phyloP scores from a whole-genome alignment of 495 filamentous ascomycete genomes.

The Aspergillus hancockii region DNA sequence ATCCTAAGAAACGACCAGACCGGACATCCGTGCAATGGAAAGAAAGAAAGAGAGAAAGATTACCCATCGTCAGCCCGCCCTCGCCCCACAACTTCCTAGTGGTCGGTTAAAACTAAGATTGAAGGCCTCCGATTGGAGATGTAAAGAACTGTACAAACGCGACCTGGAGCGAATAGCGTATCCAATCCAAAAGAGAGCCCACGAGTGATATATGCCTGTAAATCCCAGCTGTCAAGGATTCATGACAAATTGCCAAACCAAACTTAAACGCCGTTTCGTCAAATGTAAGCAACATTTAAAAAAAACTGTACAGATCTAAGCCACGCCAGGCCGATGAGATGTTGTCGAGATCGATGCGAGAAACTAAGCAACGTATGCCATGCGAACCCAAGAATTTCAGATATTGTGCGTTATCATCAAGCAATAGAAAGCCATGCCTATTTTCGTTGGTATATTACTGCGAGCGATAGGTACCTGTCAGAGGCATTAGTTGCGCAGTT shows the following conservation, averaged over 20 bases:
- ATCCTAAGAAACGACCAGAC: neutral
- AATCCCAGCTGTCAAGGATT: slow-evolving; percentile 1
- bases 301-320: slow-evolving; percentile 25
- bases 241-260: slow-evolving; percentile 7
- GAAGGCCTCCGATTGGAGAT: neutral
- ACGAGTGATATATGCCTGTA: slow-evolving; percentile 1
- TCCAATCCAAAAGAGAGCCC: neutral
- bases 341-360: slow-evolving; percentile 1
- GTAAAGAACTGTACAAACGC: slow-evolving; percentile 8
- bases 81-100: neutral
- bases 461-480: slow-evolving; percentile 38
- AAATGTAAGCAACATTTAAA: slow-evolving; percentile 22
- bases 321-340: slow-evolving; percentile 17
- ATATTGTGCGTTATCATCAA: slow-evolving; percentile 2
- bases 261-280: slow-evolving; percentile 27
- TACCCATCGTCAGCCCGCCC: neutral
- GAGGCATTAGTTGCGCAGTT: slow-evolving; percentile 8
- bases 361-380: slow-evolving; percentile 4
- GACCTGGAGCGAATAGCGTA: slow-evolving; percentile 1
- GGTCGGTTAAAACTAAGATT: neutral
- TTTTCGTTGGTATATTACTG: slow-evolving; percentile 11
- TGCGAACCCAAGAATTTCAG: slow-evolving; percentile 5
- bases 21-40: neutral
- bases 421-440: slow-evolving; percentile 7
- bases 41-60: neutral